A percentile compares a stretch with the other conserved stretches of the same genome.
These are phyloP conservation scores for Talaromyces liani DNA, from an alignment of 495 filamentous ascomycete genomes.

Conservation along the genomic window DNA sequence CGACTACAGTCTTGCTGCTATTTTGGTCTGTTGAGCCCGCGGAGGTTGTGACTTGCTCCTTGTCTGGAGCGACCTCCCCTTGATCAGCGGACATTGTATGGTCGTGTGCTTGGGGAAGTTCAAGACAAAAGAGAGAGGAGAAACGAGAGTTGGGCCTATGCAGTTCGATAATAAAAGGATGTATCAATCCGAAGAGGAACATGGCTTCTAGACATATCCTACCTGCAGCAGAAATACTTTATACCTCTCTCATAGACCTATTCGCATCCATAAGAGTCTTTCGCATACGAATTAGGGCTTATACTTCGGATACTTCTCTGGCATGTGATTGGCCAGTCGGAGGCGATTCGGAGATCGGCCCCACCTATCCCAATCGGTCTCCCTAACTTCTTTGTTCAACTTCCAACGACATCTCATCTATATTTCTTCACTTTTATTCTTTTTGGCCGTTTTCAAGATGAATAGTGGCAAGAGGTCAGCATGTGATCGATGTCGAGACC, in stretches of 20 bases:
- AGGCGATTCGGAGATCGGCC: neutral
- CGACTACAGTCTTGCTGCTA: neutral
- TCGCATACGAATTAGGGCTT: neutral
- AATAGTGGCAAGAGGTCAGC: constrained; percentile 9
- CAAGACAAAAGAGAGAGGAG: no score
- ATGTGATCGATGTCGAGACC: constrained; percentile 16
- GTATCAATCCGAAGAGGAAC: no score
- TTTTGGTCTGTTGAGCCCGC: neutral
- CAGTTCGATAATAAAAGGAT: no score
- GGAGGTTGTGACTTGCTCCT: neutral
- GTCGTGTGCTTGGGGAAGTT: neutral
- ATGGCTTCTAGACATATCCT: no score
- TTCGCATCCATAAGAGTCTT: neutral
- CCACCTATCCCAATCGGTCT: neutral
- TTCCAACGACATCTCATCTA: neutral
- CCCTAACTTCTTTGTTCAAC: neutral
- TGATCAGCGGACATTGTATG: neutral
- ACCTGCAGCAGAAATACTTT: neutral
- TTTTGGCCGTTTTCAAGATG: neutral
- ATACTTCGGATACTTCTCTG: neutral
- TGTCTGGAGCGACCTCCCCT: neutral
- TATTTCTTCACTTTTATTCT: neutral
- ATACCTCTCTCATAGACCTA: neutral
- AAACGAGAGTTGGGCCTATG: no score
- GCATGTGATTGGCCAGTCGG: neutral